Percentiles rank a stretch among this genome's conserved stretches.
Evolutionary conservation across 1,284 basidiomycete species (phyloP).

Genomic region (Pulveroboletus ridleyi): DNA sequence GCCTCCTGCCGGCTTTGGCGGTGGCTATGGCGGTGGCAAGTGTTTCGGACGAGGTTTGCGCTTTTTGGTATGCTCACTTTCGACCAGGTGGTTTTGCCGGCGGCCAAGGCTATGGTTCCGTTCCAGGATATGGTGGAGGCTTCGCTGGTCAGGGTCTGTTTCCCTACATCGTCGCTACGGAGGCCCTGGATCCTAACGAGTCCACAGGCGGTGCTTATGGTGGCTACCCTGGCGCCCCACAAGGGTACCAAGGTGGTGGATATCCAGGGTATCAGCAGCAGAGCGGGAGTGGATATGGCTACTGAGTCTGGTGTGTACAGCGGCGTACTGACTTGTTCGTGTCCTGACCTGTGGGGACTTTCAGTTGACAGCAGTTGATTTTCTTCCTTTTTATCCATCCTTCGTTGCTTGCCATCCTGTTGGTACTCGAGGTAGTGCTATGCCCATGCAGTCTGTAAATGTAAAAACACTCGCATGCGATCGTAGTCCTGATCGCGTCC

Average conservation of each 20-base stretch:
- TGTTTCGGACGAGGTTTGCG: not conserved
- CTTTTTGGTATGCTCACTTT: not conserved
- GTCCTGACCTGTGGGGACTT: conserved; percentile 9
- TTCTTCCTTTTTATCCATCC: conserved; percentile 10
- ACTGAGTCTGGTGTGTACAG: conserved; percentile 25
- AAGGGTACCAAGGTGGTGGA: conserved; percentile 34
- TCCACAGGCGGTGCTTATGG: conserved; percentile 20
- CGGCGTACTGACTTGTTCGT: not conserved
- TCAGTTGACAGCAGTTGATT: not conserved
- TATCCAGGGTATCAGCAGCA: conserved; percentile 33
- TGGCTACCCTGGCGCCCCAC: conserved; percentile 24
- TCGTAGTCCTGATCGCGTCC: conserved; percentile 4
- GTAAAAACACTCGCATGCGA: conserved; percentile 23
- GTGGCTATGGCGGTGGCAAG: conserved; percentile 32
- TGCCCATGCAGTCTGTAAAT: conserved; percentile 21
- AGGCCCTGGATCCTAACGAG: conserved; percentile 6
- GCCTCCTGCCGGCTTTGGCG: conserved; percentile 33
- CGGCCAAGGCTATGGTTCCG: conserved; percentile 26
- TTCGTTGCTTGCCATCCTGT: conserved; percentile 6
- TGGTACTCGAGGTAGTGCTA: conserved; percentile 10
- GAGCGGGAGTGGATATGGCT: conserved; percentile 27
- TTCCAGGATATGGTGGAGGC: conserved; percentile 32
- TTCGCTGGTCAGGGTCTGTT: conserved; percentile 27
- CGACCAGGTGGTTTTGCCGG: conserved; percentile 26
- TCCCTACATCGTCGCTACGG: not conserved